Evolutionary conservation across 257 asterid genomes (phyloP).

Genomic region (Solanum sitiens): DNA sequence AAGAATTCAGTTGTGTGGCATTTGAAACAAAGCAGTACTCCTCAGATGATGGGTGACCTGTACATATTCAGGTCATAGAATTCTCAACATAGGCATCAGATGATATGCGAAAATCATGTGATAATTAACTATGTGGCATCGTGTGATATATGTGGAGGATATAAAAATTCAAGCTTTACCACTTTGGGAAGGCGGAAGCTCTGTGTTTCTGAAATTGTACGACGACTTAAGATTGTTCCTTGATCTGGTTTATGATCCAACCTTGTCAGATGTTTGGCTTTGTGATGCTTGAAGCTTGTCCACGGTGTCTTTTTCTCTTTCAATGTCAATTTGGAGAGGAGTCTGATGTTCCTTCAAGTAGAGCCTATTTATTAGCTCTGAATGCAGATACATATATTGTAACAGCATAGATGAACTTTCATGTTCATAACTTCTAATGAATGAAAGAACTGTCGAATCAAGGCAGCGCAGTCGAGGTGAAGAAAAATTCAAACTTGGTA

Average conservation of each 20-base stretch:
- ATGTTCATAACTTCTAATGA: neutral
- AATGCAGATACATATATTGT: slow-evolving; percentile 16
- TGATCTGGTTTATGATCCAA: too few species aligned
- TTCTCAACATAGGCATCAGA: neutral
- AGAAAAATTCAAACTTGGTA: neutral
- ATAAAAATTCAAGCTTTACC: slow-evolving; percentile 25
- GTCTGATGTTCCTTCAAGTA: slow-evolving; percentile 80
- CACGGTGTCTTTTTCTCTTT: slow-evolving; percentile 14
- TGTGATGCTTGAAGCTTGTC: slow-evolving; percentile 22
- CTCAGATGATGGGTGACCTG: neutral
- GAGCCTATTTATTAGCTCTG: slow-evolving; percentile 78
- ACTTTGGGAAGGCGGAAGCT: slow-evolving; percentile 24
- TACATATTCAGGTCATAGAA: neutral
- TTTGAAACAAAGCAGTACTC: neutral
- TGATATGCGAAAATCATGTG: neutral
- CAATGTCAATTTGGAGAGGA: slow-evolving; percentile 47
- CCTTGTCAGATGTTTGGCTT: slow-evolving; percentile 11
- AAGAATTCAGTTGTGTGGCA: neutral
- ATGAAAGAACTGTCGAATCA: neutral
- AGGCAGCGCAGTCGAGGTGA: neutral
- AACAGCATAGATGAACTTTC: neutral
- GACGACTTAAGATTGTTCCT: too few species aligned
- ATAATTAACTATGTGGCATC: too few species aligned
- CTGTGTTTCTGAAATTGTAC: slow-evolving; percentile 30
- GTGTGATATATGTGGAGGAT: too few species aligned